Evolutionary conservation across 2,329 filamentous ascomycete genomes (phyloP), one percentile per base, ranked within the genome.

Genomic region (Beauveria australis): DNA sequence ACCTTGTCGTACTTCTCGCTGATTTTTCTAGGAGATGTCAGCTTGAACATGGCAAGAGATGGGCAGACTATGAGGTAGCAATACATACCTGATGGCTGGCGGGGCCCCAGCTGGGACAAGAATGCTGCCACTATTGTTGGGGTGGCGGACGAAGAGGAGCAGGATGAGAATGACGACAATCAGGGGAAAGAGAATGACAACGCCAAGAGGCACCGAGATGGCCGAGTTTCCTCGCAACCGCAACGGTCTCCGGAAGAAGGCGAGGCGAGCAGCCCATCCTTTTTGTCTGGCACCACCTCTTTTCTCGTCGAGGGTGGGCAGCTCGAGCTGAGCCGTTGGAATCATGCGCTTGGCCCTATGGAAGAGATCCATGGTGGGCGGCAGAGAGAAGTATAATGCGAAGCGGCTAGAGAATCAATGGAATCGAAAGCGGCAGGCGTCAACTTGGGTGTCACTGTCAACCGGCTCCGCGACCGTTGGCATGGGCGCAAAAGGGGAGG

Each of bases 1-100:
- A 97, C 92, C 76, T 96, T 96, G 77, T 99, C 94, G 75, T 97
- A 86, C 70, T 95, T 90, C 76, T 97, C 94, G 76, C 89, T 96
- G 69, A 99, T 99, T 85, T 92, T 93, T 67, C 92, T 96, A 71
- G 69, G 66, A 43, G 22, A 2, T 24, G 44, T 54, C 40, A 54
- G 54, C n/a, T 8, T 37, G 2, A 22, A 16, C 9, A 22, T 37
- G 19, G 30, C 28, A n/a, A 12, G 24, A n/a, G 24, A 22, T 5
- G 18, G 24, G 33, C 40, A n/a, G 49, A 61, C 8, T 9, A 41
- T 22, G 8, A 3, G 12, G 33, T 37, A 12, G 28, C 9, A 28
- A 37, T 19, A 18, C 84, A 62, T 83, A 95, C 92, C 92, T 87
- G 76, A 97, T 96, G 53, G 89, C 85, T 46, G 93, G 93, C 65